Conservation (phyloP, 805 yeast genomes). For the Pichia phayaonensis region DNA sequence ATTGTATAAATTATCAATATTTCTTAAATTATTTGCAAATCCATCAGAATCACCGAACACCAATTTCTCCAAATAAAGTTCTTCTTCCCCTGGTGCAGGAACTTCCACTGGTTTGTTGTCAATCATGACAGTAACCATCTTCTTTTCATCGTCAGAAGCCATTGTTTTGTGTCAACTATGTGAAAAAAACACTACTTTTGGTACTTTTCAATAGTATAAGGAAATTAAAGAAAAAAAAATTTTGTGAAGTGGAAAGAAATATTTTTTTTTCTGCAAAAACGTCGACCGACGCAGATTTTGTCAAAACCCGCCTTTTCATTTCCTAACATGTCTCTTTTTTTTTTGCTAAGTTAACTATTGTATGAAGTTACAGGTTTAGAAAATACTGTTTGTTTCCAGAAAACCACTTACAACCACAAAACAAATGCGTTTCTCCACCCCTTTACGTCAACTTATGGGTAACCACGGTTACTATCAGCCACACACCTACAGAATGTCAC, state of each 20-base stretch:
- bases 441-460: constrained; percentile 14
- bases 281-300: neutral
- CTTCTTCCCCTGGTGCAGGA: constrained; percentile 82
- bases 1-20: constrained; percentile 49
- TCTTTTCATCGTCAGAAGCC: constrained; percentile 10
- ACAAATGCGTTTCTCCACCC: constrained; percentile 3
- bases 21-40: constrained; percentile 56
- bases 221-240: neutral
- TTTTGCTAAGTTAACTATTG: neutral
- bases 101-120: constrained; percentile 19
- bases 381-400: neutral
- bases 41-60: constrained; percentile 87
- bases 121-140: constrained; percentile 1
- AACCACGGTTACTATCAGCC: constrained; percentile 33
- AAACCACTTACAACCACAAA: neutral
- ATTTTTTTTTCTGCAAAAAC: neutral
- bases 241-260: neutral
- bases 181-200: neutral
- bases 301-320: neutral
- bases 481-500: constrained; percentile 65
- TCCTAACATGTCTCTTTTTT: neutral
- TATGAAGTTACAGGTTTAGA: no score
- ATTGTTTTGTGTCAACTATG: neutral
- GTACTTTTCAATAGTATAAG: neutral
- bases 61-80: constrained; percentile 64